A percentile compares a stretch with the other conserved stretches of the same genome.
Evolutionary conservation across 257 asterid species (phyloP).

Genomic region (Salvia hispanica): DNA sequence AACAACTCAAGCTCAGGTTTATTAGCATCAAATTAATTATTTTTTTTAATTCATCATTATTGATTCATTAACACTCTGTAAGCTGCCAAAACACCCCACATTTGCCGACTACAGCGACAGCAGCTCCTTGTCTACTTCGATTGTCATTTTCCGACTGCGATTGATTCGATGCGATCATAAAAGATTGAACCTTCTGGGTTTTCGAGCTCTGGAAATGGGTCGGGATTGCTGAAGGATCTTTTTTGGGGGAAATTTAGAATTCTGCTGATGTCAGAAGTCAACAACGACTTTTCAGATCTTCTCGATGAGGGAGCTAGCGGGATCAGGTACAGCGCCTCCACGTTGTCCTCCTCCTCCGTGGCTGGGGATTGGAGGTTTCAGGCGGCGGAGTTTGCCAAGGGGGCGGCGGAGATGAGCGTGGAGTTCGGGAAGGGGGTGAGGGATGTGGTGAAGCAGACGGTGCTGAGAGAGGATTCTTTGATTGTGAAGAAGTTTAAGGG

Average conservation of each 20-base stretch:
- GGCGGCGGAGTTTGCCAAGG: slow-evolving; percentile 81
- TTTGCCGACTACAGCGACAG: slow-evolving; percentile 8
- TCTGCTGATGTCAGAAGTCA: slow-evolving; percentile 61
- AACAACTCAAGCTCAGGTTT: slow-evolving; percentile 29
- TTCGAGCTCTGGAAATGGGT: slow-evolving; percentile 3
- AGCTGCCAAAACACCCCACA: slow-evolving; percentile 2
- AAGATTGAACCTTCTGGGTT: slow-evolving; percentile 35
- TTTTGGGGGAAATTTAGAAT: background rate
- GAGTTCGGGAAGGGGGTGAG: slow-evolving; percentile 91
- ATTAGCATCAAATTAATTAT: slow-evolving; percentile 7
- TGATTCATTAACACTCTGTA: background rate
- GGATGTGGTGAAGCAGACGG: slow-evolving; percentile 84
- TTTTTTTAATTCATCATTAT: background rate
- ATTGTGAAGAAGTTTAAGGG: slow-evolving; percentile 66
- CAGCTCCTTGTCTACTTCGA: slow-evolving; percentile 23
- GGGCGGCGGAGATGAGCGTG: slow-evolving; percentile 91
- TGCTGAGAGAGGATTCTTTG: slow-evolving; percentile 79
- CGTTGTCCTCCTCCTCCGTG: slow-evolving; percentile 32
- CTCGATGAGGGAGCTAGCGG: slow-evolving; percentile 36
- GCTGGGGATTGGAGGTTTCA: slow-evolving; percentile 65
- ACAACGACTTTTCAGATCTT: slow-evolving; percentile 54
- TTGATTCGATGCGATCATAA: background rate
- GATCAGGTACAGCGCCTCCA: slow-evolving; percentile 34
- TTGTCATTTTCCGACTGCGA: slow-evolving; percentile 32
- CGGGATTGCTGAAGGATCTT: background rate